These are phyloP conservation scores for Gymnopus androsaceus DNA, from an alignment of 1,284 basidiomycete genomes.

Conservation along the genomic window DNA sequence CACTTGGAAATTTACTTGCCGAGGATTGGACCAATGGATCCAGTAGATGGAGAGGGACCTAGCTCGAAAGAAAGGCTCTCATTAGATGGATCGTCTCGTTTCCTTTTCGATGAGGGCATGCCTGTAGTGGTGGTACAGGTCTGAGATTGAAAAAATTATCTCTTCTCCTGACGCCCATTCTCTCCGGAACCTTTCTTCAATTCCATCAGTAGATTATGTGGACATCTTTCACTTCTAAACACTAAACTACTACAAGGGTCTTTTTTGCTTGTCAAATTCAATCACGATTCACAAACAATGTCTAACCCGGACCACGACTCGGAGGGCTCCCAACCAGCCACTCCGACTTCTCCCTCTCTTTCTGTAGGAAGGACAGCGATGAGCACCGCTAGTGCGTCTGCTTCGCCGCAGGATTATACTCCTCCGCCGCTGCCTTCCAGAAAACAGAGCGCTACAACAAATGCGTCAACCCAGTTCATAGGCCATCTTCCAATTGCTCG, in stretches of 20 bases:
- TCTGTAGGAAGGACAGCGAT: background rate
- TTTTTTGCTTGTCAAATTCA: constrained; percentile 10
- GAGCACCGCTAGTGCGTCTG: constrained; percentile 14
- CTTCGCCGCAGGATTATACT: constrained; percentile 18
- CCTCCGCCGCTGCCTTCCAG: constrained; percentile 32
- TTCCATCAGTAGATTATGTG: constrained; percentile 2
- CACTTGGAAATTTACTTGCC: constrained; percentile 53
- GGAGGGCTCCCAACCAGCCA: constrained; percentile 6
- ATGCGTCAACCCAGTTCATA: constrained; percentile 63
- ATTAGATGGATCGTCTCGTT: constrained; percentile 46
- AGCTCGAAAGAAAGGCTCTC: constrained; percentile 49
- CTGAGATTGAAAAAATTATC: constrained; percentile 1
- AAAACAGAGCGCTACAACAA: constrained; percentile 31
- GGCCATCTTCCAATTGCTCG: constrained; percentile 77
- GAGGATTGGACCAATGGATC: constrained; percentile 67
- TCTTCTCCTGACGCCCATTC: constrained; percentile 12
- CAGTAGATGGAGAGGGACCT: constrained; percentile 39
- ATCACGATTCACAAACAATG: constrained; percentile 8
- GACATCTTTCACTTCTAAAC: background rate
- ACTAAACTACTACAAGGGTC: constrained; percentile 4
- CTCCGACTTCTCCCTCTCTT: background rate
- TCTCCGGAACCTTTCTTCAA: background rate
- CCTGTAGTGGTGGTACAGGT: constrained; percentile 7
- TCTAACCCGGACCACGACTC: too few relatives aligned
- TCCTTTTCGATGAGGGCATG: constrained; percentile 58